These are phyloP conservation scores for Parmelia sp. DNA, from an alignment of 495 filamentous ascomycete genomes.

Conservation along the genomic window DNA sequence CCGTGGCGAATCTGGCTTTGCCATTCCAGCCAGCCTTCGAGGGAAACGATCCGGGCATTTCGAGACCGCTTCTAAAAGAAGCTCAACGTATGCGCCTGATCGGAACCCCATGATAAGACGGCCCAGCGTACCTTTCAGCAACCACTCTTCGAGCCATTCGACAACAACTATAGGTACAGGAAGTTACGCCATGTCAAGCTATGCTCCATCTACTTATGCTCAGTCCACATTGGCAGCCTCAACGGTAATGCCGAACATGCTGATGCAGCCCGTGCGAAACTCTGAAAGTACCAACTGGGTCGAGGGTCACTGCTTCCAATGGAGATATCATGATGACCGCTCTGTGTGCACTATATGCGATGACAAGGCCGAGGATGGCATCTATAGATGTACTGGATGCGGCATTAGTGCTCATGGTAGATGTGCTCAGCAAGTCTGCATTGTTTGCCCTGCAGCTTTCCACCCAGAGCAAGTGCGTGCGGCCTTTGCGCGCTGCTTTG, in stretches of 20 bases:
- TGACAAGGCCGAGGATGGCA: slow-evolving; percentile 80
- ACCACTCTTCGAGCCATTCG: slow-evolving; percentile 69
- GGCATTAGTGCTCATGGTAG: slow-evolving; percentile 68
- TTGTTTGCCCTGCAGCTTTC: slow-evolving; percentile 88
- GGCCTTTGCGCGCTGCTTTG: slow-evolving; percentile 89
- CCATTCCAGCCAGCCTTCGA: slow-evolving; percentile 72
- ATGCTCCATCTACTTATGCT: slow-evolving; percentile 93
- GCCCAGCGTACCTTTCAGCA: slow-evolving; percentile 79
- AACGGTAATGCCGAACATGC: slow-evolving; percentile 88
- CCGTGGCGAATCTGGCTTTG: slow-evolving; percentile 85
- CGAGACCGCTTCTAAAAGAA: slow-evolving; percentile 73
- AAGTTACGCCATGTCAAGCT: slow-evolving; percentile 66
- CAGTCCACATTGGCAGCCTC: slow-evolving; percentile 97
- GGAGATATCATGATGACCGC: slow-evolving; percentile 58
- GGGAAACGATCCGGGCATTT: slow-evolving; percentile 96
- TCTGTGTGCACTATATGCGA: slow-evolving; percentile 80
- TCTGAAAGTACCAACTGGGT: slow-evolving; percentile 84
- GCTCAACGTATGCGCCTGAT: slow-evolving; percentile 84
- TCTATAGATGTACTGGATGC: slow-evolving; percentile 80
- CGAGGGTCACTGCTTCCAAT: slow-evolving; percentile 87
- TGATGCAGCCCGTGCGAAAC: slow-evolving; percentile 77
- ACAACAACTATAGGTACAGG: slow-evolving; percentile 77
- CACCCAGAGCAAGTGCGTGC: slow-evolving; percentile 83
- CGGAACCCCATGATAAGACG: slow-evolving; percentile 60
- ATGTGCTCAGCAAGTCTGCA: slow-evolving; percentile 71